Base-by-base conservation (phyloP, 306 rosid species). In the Cicer bijugum region DNA sequence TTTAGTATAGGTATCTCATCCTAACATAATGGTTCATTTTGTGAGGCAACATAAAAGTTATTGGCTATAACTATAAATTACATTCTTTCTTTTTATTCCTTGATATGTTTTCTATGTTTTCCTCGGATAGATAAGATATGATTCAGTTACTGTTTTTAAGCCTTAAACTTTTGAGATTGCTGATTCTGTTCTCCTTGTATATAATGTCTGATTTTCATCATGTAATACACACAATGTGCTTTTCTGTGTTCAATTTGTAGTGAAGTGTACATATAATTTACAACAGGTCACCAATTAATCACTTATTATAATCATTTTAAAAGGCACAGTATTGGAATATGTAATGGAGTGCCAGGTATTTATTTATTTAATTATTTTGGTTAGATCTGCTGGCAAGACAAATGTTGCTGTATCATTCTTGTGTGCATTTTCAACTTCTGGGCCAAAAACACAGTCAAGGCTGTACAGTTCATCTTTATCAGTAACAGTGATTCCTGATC, bases 331-430 rank as follows among this genome's bases (percentile, higher is more conserved):
- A 33, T 62, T 60, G 14, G 19, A 52, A 44, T 62, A 39, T 70
- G 52, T 55, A 60, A 45, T 67, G 40, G 14, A 55, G 46, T 9
- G n/a, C n/a, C 48, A 47, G 72, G 28, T 59, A 59, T 66, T 17
- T 66, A 44, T 47, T 66, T 42, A 40, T 15, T 64, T 35, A 20
- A 61, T 75, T 72, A 67, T 33, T 19, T 72, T 78, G 71, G 60
- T 37, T 83, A 92, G 97, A 79, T 93, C 96, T 88, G 88, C 94
- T 1, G 97, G 98, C 75, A 91, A 80, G 90, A 84, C 97, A 74
- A 88, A 78, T 28, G 82, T 91, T 46, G 71, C 84, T 3, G 86
- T 93, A 70, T 84, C 97, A 20, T 93, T 93, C 84, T 86, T 80
- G 2, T 93, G 98, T 78, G 90, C 89, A 67, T 78, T 89, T 75